A percentile compares a stretch with the other conserved stretches of the same genome.
These are phyloP conservation scores for Lyophyllum semitale DNA, from an alignment of 768 basidiomycete species.

Conservation along the genomic window DNA sequence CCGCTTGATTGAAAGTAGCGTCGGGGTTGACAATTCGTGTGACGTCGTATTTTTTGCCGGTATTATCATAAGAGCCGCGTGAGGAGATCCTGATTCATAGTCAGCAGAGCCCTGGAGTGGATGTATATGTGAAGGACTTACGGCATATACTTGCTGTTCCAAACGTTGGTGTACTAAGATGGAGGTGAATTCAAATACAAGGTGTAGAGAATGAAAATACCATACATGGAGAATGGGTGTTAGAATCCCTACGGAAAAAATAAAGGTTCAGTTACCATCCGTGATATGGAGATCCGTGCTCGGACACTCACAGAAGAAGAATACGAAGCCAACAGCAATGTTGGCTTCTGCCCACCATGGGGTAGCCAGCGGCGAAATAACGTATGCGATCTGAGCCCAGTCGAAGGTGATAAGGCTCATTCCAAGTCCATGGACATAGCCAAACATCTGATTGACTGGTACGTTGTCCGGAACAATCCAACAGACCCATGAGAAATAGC, in stretches of 20 bases:
- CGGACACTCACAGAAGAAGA: constrained; percentile 59
- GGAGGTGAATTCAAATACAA: not conserved
- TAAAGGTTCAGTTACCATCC: not conserved
- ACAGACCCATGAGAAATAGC: constrained; percentile 60
- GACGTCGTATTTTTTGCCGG: constrained; percentile 59
- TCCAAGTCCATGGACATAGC: constrained; percentile 59
- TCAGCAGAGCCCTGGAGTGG: constrained; percentile 1
- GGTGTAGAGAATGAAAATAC: constrained; percentile 2
- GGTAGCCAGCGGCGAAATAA: constrained; percentile 70
- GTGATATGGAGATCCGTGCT: not conserved
- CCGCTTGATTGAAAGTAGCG: constrained; percentile 54
- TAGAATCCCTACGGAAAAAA: constrained; percentile 43
- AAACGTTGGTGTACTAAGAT: constrained; percentile 59
- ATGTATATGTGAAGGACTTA: constrained; percentile 25
- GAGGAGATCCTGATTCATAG: constrained; percentile 51
- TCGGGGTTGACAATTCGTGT: constrained; percentile 53
- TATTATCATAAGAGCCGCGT: constrained; percentile 67
- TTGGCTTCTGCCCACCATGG: constrained; percentile 88
- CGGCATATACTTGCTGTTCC: constrained; percentile 61
- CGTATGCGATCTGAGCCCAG: constrained; percentile 77
- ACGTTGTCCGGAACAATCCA: constrained; percentile 74
- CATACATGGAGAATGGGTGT: constrained; percentile 59
- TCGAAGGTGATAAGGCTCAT: constrained; percentile 83
- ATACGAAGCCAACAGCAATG: constrained; percentile 58
- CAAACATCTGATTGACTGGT: constrained; percentile 75